Conservation (phyloP, 208 protist genomes). For the Porcisia hertigi region DNA sequence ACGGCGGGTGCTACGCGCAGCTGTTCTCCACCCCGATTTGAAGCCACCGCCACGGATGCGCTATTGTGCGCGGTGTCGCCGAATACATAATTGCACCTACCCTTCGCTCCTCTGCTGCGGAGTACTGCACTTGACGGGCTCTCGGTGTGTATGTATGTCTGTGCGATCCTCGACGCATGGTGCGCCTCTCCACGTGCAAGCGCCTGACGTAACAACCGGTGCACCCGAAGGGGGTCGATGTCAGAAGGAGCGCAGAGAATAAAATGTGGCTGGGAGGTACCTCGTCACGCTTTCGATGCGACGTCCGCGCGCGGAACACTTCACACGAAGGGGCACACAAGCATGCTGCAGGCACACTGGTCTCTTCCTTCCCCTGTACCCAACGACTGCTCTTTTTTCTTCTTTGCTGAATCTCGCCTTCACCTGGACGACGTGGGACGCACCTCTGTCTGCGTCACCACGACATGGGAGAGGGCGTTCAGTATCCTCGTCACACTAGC, state of each 20-base stretch:
- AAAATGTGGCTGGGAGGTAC: neutral
- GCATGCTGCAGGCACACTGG: neutral
- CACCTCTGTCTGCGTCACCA: no score
- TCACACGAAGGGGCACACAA: neutral
- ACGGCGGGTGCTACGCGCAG: neutral
- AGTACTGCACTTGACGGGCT: neutral
- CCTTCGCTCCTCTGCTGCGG: neutral
- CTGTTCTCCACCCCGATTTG: neutral
- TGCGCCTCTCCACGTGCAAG: neutral
- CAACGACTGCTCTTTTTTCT: no score
- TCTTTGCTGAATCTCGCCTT: no score
- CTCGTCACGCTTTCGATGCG: neutral
- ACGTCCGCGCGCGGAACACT: neutral
- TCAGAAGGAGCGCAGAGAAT: neutral
- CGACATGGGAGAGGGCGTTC: no score
- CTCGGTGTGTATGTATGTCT: neutral
- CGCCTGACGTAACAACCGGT: neutral
- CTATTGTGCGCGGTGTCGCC: neutral
- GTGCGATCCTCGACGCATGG: neutral
- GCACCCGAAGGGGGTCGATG: neutral
- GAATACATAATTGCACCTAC: neutral
- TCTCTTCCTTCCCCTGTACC: no score
- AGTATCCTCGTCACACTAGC: no score
- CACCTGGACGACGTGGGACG: no score
- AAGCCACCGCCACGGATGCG: neutral